Evolutionary conservation across 768 basidiomycete genomes (phyloP), one percentile per base, ranked within the genome.

Genomic region (Russula ochroleuca): DNA sequence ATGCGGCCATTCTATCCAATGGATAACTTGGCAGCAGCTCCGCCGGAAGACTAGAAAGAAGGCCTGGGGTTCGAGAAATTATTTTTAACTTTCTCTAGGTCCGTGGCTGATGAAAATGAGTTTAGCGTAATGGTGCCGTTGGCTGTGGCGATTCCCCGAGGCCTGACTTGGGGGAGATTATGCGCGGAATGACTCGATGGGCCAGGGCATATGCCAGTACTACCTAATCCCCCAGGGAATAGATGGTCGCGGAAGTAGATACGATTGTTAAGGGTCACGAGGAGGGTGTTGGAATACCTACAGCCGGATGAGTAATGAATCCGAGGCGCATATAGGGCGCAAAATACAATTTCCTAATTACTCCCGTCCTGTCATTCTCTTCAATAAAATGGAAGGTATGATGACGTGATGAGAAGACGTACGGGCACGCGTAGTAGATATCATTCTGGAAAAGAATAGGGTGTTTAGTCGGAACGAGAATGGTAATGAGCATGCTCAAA

Each of bases 291-390:
- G 31, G 59, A 60, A 14, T 60, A 60, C 6, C 59, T 60, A 15
- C 21, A 38, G 8, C 14, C n/a, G 28, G 40, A 31, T 47, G 31
- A 45, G 57, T 37, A 52, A 17, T 35, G 7, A 8, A 6, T 21
- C 25, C 40, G 3, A 23, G 33, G 19, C 3, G 2, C n/a, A 40
- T 55, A 48, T 8, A 40, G 14, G 2, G 3, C 3, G 28, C 7
- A 15, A 51, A 23, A 43, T n/a, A 59, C 69, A 69, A 28, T 25
- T 68, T 68, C 11, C 69, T 68, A 8, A 71, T 61, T 25, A 71
- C 43, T 28, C 59, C 58, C 14, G 69, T 67, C 17, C 69, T 70
- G 4, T 47, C 14, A 31, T 38, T 48, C 11, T 13, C 21, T 41
- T 63, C 19, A 51, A 25, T 25, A 28, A 15, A 25, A 48, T 23